A percentile compares a stretch with the other conserved stretches of the same genome.
Evolutionary conservation across 441 rosid genomes (phyloP).

Genomic region (Populus hybrid): DNA sequence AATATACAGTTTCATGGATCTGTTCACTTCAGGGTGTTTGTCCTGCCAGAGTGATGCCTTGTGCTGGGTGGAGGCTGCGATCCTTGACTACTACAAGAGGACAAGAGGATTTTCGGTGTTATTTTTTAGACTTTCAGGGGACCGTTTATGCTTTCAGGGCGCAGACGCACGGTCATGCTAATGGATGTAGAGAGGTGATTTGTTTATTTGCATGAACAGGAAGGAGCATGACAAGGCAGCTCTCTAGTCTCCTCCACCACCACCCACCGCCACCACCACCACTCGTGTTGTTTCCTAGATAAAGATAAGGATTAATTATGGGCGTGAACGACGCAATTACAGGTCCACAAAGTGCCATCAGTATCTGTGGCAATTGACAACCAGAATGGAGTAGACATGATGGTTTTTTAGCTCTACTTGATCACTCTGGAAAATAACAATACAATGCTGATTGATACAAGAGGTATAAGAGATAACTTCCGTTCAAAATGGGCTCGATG

Average conservation of each 20-base stretch:
- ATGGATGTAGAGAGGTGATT: constrained; percentile 3
- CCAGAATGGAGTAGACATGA: neutral
- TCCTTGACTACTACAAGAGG: constrained; percentile 5
- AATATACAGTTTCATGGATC: constrained; percentile 16
- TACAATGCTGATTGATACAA: neutral
- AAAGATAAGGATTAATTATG: neutral
- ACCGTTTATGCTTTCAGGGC: constrained; percentile 15
- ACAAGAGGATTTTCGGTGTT: constrained; percentile 5
- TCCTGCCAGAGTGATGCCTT: neutral
- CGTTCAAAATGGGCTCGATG: neutral
- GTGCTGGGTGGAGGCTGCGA: neutral
- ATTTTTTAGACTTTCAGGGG: constrained; percentile 7
- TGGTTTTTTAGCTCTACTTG: neutral
- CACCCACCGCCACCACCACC: neutral
- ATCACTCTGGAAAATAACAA: constrained; percentile 5
- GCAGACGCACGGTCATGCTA: constrained; percentile 18
- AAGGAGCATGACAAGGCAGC: neutral
- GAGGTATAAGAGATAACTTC: neutral
- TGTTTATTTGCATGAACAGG: constrained; percentile 26
- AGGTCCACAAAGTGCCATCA: neutral
- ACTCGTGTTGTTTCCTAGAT: neutral
- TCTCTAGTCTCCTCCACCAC: neutral
- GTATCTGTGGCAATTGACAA: constrained; percentile 3
- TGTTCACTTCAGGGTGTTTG: constrained; percentile 2
- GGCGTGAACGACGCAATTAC: neutral